phyloP scores from a whole-genome alignment of 352 stramenopile species.

The Phytophthora quininea region DNA sequence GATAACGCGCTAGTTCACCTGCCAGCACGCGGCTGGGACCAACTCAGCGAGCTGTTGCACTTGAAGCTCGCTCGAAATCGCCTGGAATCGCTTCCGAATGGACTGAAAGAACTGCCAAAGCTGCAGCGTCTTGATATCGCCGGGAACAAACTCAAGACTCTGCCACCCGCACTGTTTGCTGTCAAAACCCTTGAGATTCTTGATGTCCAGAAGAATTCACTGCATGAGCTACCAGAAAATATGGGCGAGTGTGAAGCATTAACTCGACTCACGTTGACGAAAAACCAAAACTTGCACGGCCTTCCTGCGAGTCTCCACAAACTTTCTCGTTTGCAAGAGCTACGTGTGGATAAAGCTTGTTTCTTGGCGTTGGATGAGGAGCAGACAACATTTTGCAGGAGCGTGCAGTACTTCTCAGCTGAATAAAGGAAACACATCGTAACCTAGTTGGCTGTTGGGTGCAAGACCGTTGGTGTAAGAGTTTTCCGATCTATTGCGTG shows the following conservation, averaged over 20 bases:
- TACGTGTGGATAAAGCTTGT: slow-evolving; percentile 57
- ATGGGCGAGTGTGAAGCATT: slow-evolving; percentile 36
- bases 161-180: slow-evolving; percentile 36
- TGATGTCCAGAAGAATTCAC: slow-evolving; percentile 40
- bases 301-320: slow-evolving; percentile 36
- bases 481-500: too few relatives aligned
- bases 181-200: slow-evolving; percentile 30
- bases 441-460: too few relatives aligned
- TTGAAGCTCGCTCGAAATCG: slow-evolving; percentile 56
- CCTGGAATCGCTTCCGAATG: slow-evolving; percentile 33
- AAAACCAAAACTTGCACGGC: slow-evolving; percentile 36
- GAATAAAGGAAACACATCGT: slow-evolving; percentile 24
- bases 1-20: slow-evolving; percentile 45
- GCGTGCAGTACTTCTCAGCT: slow-evolving; percentile 35
- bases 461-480: too few relatives aligned
- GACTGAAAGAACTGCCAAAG: slow-evolving; percentile 24
- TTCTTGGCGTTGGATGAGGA: slow-evolving; percentile 48
- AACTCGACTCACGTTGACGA: slow-evolving; percentile 37
- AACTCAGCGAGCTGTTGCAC: slow-evolving; percentile 39
- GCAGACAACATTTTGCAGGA: slow-evolving; percentile 49
- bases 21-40: slow-evolving; percentile 33
- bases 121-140: slow-evolving; percentile 53
- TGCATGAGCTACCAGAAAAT: slow-evolving; percentile 40
- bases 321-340: slow-evolving; percentile 32
- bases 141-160: slow-evolving; percentile 40